Evolutionary conservation across 768 basidiomycete genomes (phyloP), one percentile per base, ranked within the genome.

Genomic region (Mycena chlorophos): DNA sequence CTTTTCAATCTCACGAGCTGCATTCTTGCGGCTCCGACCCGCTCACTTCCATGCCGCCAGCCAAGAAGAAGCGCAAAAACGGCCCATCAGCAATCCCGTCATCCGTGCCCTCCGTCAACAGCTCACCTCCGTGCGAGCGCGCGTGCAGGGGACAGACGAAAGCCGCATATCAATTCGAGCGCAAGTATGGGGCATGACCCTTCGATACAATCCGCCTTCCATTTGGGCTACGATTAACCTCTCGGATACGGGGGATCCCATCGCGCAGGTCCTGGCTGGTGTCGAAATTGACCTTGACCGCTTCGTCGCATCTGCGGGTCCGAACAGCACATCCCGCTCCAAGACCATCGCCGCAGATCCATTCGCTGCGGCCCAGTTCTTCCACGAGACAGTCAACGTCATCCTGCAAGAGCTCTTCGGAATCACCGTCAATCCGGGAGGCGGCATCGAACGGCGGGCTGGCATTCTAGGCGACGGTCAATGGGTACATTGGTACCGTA

Each of bases 191-290:
- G 63, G 66, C 2, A 76, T 70, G 0, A 65, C 62, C 2, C 22
- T 74, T 0, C 20, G 60, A 1, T 60, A 58, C 23, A 65, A 65
- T 16, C 71, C 73, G 1, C 75, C 76, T 0, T 59, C 49, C 1
- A 25, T 80, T 0, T 81, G 79, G 78, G 56, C 75, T 1, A 81
- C 78, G 0, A 68, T 81, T 2, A 80, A 78, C 46, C 75, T 73
- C 0, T 43, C 60, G 0, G 75, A 81, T 54, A 60, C 69, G 0
- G 69, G 77, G 28, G 74, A 79, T 56, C 79, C 78, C 0, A 66
- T 82, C 22, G 75, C 72, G 0, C 78, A 80, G 51, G 68, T 81
- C 0, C 64, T 82, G 12, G 68, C 73, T 0, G 78, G 81, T 0
- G 69, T 67, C 27, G 61, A 75, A 0, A 79, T 83, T 5, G 65